Evolutionary conservation across 1,284 basidiomycete genomes (phyloP), one percentile per base, ranked within the genome.

Genomic region (Puccinia triticina): DNA sequence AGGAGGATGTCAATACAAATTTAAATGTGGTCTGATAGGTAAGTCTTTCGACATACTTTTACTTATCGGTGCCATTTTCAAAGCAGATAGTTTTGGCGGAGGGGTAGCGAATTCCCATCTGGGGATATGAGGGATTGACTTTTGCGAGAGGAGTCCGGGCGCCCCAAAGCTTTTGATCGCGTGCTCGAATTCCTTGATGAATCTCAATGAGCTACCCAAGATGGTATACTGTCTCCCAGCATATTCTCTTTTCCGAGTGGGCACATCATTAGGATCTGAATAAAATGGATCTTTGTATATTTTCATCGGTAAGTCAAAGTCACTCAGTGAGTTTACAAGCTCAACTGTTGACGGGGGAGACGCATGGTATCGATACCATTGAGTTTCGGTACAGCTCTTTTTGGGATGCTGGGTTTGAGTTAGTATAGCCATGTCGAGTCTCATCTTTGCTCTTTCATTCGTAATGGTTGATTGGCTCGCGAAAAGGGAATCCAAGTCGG

Each of bases 221-320:
- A 96, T 88, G 64, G 90, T 89, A 86, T 93, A 96, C 37, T 91
- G 87, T 0, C 94, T 87, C 0, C 95, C 95, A 18, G 91, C 95
- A 85, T 93, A 96, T 86, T 95, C 93, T 85, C 92, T 90, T 0
- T 92, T 88, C 21, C 88, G 88, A 59, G 90, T 89, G 0, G 94
- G 93, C 0, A 92, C 90, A 86, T 98, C 96, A 1, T 85, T 85
- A 14, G 90, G 89, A 78, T 91, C 90, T 2, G 93, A 93, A 86
- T 94, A 98, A 86, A 90, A 92, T 0, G 96, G 93, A 29, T 90
- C 89, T 29, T 89, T 90, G 86, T 97, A 96, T 32, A 93, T 87
- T 84, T 91, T 91, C 50, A 87, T 88, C 1, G 91, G 90, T 16
- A 94, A 86, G 11, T 89, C 89, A 83, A 89, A 88, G 0, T 86